Evolutionary conservation across 2,329 filamentous ascomycete species (phyloP), one percentile per base, ranked within the genome.

Genomic region (Plectosphaerella plurivora): DNA sequence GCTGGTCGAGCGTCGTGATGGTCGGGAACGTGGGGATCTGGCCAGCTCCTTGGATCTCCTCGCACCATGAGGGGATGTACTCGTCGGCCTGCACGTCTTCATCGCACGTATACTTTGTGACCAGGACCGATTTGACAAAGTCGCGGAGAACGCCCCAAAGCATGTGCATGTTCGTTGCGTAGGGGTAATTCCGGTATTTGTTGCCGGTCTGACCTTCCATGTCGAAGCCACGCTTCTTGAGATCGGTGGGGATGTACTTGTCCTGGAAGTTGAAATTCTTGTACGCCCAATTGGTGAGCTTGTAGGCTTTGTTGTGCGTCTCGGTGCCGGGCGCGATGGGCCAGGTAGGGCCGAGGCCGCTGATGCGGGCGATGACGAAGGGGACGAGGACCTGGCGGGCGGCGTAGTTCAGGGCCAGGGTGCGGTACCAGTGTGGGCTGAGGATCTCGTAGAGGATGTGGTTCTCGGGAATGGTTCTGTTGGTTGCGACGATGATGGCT

Each of bases 341-440:
- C 36, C 25, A 25, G 3, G n/a, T 44, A 6, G 64, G 63, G 18
- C 59, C 67, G 16, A 77, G 51, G 9, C 75, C 75, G 7, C 72
- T 66, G 16, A 78, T 62, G 7, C 69, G 61, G 39, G 67, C 62
- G 47, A 78, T 69, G 33, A 78, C 66, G 20, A 67, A 62, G 0
- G 77, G 77, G 1, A 79, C 68, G 2, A 79, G 65, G 4, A 66
- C 66, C 8, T 63, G 59, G 37, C 76, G 66, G 1, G 74, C 75
- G 1, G 73, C 73, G 1, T 73, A 71, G 51, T 79, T 79, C 54
- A 78, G 62, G 0, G 75, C 69, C 1, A 79, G 67, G 0, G 76
- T 79, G 59, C 73, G 76, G 51, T 70, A 69, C 76, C 76, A 79
- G 51, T 78, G 75, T 0, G 74, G 74, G 9, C 68, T 65, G 0